Evolutionary conservation across 768 basidiomycete genomes (phyloP).

Genomic region (Lactifluus pinguis): DNA sequence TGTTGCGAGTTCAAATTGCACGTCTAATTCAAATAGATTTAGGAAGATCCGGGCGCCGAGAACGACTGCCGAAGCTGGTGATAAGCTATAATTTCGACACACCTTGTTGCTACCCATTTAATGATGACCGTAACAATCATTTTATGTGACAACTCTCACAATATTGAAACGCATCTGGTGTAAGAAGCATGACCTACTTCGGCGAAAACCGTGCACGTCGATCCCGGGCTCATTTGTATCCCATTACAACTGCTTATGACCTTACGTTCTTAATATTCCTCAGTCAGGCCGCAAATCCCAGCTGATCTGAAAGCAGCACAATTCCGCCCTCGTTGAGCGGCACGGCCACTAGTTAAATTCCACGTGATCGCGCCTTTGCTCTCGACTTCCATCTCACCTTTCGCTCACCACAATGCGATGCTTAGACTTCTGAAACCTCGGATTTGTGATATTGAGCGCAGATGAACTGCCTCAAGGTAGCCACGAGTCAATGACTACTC

Average conservation of each 20-base stretch:
- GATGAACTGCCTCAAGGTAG: background rate
- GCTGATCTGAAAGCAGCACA: background rate
- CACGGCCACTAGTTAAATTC: background rate
- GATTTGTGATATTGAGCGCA: background rate
- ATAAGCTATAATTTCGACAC: background rate
- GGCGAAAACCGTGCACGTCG: background rate
- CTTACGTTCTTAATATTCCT: background rate
- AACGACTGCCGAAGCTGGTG: background rate
- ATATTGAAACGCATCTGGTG: background rate
- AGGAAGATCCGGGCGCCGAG: background rate
- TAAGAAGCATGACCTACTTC: background rate
- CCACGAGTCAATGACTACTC: background rate
- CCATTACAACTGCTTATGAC: background rate
- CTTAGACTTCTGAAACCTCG: background rate
- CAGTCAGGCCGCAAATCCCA: background rate
- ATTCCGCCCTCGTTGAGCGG: background rate
- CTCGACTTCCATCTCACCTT: background rate
- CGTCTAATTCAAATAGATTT: background rate
- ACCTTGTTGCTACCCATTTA: background rate
- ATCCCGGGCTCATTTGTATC: slow-evolving; percentile 4
- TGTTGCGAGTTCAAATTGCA: background rate
- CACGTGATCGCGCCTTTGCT: background rate
- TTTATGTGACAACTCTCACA: background rate
- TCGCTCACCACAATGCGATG: background rate
- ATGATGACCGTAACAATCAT: background rate